Evolutionary conservation across 2,329 filamentous ascomycete genomes (phyloP), one percentile per base, ranked within the genome.

Genomic region (Dryadomyces sulphureus): DNA sequence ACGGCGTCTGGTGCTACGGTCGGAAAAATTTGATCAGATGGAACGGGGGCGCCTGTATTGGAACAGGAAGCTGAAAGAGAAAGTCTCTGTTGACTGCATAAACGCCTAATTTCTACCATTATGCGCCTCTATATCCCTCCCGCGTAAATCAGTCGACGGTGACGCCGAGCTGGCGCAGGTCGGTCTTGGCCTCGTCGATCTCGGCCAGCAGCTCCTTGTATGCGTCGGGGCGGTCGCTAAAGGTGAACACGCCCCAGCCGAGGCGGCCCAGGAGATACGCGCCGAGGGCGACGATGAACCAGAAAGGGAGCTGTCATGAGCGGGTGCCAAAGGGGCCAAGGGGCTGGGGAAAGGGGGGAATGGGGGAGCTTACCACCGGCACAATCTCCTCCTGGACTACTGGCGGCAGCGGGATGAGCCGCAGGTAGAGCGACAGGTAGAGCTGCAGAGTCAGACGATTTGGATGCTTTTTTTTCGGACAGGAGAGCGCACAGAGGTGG

Each of bases 201-300:
- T 96, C 84, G 56, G 68, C 70, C 73, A 92, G 87, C 56, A 98
- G 69, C 66, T 95, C 89, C 61, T 81, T 77, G 65, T 96, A 84
- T 45, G 92, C 92, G 51, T 86, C 76, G 46, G 90, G 89, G 42
- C 93, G 87, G 65, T 96, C 89, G 70, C 94, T 92, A 75, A 98
- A 98, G 48, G 87, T 94, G 61, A 94, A 73, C 56, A 98, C 85
- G 53, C 92, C 92, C 69, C 79, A 84, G 57, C 92, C 92, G 51
- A 98, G 82, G 56, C 87, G 86, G 68, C 83, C 87, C 53, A 98
- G 81, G 19, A 98, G 81, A 66, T 88, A 89, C 52, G 89, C 84
- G 64, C 89, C 92, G 60, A 96, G 89, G 20, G 84, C 80, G 54
- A 98, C 84, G 56, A 96, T 72, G 41, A 77, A 79, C 84, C 90